Evolutionary conservation across 352 stramenopile species (phyloP).

Genomic region (Pythium chondricola): DNA sequence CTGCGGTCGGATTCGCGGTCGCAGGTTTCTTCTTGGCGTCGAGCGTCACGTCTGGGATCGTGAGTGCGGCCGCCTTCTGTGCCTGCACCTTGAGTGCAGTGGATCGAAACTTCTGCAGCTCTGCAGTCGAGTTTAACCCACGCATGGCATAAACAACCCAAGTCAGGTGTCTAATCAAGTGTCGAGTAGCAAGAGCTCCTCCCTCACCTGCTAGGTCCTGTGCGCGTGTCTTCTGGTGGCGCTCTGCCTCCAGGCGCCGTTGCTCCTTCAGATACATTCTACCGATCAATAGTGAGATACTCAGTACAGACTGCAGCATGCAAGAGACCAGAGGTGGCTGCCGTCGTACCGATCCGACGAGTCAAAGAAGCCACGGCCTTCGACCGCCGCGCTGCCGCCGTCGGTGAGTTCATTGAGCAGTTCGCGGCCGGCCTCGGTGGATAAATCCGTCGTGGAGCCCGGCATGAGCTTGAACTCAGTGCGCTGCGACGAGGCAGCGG

Average conservation of each 20-base stretch:
- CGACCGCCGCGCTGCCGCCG: conserved; percentile 28
- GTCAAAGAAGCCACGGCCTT: conserved; percentile 60
- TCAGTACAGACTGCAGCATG: neutral
- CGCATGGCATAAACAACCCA: neutral
- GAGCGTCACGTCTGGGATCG: conserved; percentile 1
- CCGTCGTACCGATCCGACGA: conserved; percentile 42
- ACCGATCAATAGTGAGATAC: neutral
- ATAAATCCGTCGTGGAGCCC: conserved; percentile 48
- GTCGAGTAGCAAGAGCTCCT: conserved; percentile 1
- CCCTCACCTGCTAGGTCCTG: conserved; percentile 8
- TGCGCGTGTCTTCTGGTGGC: conserved; percentile 29
- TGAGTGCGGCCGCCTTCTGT: conserved; percentile 26
- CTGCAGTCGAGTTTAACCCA: conserved; percentile 20
- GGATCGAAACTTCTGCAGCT: conserved; percentile 55
- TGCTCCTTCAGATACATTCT: conserved; percentile 67
- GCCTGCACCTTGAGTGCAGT: conserved; percentile 51
- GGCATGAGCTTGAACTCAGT: conserved; percentile 69
- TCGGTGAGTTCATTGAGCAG: conserved; percentile 44
- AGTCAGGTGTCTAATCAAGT: neutral
- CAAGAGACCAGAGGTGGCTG: neutral
- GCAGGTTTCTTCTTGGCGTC: neutral
- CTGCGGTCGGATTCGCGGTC: too few relatives aligned
- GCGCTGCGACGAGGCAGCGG: conserved; percentile 20
- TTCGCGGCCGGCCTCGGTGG: conserved; percentile 56
- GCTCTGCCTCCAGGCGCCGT: conserved; percentile 37